Percentiles rank a stretch among this genome's conserved stretches.
Evolutionary conservation across 2,329 filamentous ascomycete genomes (phyloP).

Genomic region (Teratosphaeria zuluensis): DNA sequence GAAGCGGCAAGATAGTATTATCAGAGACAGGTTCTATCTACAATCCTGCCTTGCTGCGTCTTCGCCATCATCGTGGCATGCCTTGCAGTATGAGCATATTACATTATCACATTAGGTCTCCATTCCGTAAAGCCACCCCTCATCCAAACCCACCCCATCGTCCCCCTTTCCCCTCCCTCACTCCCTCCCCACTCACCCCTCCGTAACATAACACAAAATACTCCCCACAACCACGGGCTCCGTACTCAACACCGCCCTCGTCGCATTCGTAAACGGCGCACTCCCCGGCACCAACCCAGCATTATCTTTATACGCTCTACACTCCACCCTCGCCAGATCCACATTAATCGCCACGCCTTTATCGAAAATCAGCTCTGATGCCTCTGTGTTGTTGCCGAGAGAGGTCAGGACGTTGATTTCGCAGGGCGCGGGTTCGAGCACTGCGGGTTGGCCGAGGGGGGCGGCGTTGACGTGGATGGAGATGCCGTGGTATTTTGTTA

Average conservation of each 20-base stretch:
- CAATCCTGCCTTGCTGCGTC: neutral
- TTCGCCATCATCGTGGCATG: neutral
- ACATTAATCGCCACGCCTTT: constrained; percentile 1
- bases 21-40: neutral
- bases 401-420: constrained; percentile 10
- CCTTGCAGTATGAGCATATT: neutral
- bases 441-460: neutral
- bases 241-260: neutral
- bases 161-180: neutral
- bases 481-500: constrained; percentile 9
- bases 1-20: neutral
- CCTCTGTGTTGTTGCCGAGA: constrained; percentile 1
- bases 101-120: neutral
- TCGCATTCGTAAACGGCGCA: constrained; percentile 15
- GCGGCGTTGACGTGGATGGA: constrained; percentile 6
- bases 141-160: neutral
- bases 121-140: neutral
- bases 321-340: constrained; percentile 9
- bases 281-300: constrained; percentile 6
- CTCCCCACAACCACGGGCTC: neutral
- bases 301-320: constrained; percentile 10
- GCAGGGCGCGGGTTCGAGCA: constrained; percentile 8
- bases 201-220: constrained; percentile 1
- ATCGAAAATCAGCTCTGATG: constrained; percentile 8
- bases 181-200: neutral